Evolutionary conservation across 2,329 filamentous ascomycete genomes (phyloP).

Genomic region (Hysterium pulicare): DNA sequence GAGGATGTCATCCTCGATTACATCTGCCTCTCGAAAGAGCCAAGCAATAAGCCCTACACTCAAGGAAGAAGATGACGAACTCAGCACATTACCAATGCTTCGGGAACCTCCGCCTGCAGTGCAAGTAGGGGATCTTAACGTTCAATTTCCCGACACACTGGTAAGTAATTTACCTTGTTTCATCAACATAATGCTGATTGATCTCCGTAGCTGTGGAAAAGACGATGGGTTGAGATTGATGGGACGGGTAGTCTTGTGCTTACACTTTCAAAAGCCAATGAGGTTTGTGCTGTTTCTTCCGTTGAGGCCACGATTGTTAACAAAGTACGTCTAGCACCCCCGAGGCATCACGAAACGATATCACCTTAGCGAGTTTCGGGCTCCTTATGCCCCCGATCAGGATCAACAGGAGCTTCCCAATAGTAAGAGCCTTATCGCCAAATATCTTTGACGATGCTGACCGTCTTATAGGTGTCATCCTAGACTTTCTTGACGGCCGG

Average conservation of each 20-base stretch:
- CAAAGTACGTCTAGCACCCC: constrained; percentile 26
- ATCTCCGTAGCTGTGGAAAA: constrained; percentile 76
- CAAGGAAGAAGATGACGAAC: constrained; percentile 35
- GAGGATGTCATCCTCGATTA: constrained; percentile 59
- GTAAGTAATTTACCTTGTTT: constrained; percentile 31
- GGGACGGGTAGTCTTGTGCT: constrained; percentile 79
- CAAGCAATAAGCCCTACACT: constrained; percentile 34
- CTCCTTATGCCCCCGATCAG: constrained; percentile 79
- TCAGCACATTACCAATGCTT: constrained; percentile 25
- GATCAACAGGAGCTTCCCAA: constrained; percentile 91
- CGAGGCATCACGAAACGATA: constrained; percentile 71
- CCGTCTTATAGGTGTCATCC: constrained; percentile 44
- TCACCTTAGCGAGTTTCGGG: constrained; percentile 78
- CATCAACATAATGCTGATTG: constrained; percentile 7
- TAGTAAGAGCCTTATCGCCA: constrained; percentile 44
- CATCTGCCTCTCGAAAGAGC: constrained; percentile 51
- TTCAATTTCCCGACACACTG: constrained; percentile 93
- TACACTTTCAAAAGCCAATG: constrained; percentile 63
- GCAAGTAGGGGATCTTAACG: constrained; percentile 85
- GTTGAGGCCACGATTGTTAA: constrained; percentile 11
- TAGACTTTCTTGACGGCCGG: constrained; percentile 61
- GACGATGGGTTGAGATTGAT: constrained; percentile 82
- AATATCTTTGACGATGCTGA: not conserved
- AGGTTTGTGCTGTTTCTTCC: constrained; percentile 21
- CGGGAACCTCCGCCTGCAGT: constrained; percentile 54